phyloP scores from a whole-genome alignment of 768 basidiomycete species.

The Mycena epipterygia region DNA sequence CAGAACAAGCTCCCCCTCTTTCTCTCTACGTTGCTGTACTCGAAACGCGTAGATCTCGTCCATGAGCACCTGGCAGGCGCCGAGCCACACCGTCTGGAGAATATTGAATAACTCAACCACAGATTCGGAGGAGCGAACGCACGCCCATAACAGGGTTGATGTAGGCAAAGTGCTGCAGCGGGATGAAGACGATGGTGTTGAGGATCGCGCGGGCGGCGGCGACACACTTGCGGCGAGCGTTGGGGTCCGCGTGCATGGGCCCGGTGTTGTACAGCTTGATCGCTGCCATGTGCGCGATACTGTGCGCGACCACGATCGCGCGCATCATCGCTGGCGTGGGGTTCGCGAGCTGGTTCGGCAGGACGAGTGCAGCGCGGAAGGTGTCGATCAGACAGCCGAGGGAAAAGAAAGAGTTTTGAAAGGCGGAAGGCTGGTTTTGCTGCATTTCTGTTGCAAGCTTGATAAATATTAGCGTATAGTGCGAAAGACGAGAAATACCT shows the following conservation, averaged over 20 bases:
- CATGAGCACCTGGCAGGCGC: not conserved
- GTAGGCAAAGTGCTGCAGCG: conserved; percentile 35
- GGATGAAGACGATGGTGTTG: too few species aligned
- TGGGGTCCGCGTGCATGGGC: conserved; percentile 36
- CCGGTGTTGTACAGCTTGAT: conserved; percentile 52
- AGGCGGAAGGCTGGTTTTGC: not conserved
- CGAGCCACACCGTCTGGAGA: conserved; percentile 13
- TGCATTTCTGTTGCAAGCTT: not conserved
- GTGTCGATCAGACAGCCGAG: conserved; percentile 40
- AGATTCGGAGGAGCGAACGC: conserved; percentile 4
- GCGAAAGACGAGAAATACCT: not conserved
- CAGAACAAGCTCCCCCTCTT: not conserved
- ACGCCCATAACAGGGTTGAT: conserved; percentile 49
- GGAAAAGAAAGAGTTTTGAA: conserved; percentile 25
- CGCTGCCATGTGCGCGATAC: conserved; percentile 50
- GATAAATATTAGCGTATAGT: not conserved
- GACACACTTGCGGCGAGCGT: conserved; percentile 36
- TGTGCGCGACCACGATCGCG: conserved; percentile 47
- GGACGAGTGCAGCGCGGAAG: conserved; percentile 31
- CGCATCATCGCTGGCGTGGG: conserved; percentile 8
- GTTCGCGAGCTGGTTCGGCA: conserved; percentile 4
- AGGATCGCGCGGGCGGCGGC: conserved; percentile 37
- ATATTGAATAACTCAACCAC: not conserved
- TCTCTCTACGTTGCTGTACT: not conserved
- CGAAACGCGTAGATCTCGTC: conserved; percentile 1